phyloP scores from a whole-genome alignment of 768 basidiomycete genomes.

The Pisolithus sp. region DNA sequence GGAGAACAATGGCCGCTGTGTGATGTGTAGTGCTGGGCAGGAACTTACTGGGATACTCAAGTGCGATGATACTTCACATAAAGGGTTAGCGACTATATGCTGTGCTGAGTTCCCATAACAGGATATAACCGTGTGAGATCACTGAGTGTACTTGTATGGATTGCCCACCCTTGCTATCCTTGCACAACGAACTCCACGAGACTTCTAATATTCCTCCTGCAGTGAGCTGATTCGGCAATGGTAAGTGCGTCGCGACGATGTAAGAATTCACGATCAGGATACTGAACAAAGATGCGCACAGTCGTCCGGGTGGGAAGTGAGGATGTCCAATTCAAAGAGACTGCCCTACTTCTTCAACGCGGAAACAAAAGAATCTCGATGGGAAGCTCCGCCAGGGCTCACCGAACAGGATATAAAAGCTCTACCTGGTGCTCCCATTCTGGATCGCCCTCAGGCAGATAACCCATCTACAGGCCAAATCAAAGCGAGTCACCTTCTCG shows the following conservation, averaged over 20 bases:
- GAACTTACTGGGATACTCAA: too few species aligned
- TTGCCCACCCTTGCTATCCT: too few species aligned
- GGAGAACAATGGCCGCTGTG: not conserved
- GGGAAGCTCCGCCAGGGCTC: conserved; percentile 68
- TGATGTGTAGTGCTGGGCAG: too few species aligned
- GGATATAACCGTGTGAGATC: too few species aligned
- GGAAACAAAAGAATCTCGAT: conserved; percentile 62
- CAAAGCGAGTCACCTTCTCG: conserved; percentile 89
- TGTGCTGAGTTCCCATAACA: too few species aligned
- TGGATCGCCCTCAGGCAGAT: conserved; percentile 19
- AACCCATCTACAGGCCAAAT: conserved; percentile 39
- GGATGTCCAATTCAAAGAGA: conserved; percentile 70
- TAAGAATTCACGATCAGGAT: not conserved
- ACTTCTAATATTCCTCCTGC: not conserved
- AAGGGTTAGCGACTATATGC: too few species aligned
- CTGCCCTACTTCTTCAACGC: conserved; percentile 88
- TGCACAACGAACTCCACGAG: not conserved
- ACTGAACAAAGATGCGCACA: not conserved
- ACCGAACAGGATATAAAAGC: conserved; percentile 50
- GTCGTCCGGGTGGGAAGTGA: conserved; percentile 66
- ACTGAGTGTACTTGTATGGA: too few species aligned
- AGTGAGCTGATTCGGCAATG: not conserved
- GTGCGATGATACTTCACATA: too few species aligned
- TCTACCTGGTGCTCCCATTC: conserved; percentile 57
- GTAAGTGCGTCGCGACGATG: not conserved